Conservation (phyloP, 805 yeast genomes). For the Diddensiella santjacobensis region DNA sequence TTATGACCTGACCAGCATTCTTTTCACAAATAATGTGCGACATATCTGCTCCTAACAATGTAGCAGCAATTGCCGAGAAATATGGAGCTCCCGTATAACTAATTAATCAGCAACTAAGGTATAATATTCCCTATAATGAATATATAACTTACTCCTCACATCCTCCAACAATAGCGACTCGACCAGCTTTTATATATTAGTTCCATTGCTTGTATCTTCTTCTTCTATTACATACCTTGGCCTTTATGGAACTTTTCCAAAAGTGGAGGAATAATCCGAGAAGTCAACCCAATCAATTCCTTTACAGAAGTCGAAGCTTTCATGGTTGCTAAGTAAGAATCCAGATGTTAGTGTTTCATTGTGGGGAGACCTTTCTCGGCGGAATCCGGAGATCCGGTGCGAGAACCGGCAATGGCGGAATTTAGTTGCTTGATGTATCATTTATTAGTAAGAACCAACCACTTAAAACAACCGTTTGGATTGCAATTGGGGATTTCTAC, state of each 20-base stretch:
- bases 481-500: too few relatives aligned
- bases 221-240: constrained; percentile 47
- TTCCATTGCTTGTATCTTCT: not conserved
- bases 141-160: constrained; percentile 60
- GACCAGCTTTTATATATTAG: constrained; percentile 50
- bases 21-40: constrained; percentile 85
- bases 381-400: too few relatives aligned
- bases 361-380: too few relatives aligned
- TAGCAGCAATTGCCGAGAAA: constrained; percentile 82
- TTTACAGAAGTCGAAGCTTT: constrained; percentile 1
- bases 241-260: constrained; percentile 76
- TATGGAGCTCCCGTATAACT: constrained; percentile 94
- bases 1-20: constrained; percentile 74
- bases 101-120: constrained; percentile 14
- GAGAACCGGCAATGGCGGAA: too few relatives aligned
- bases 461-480: too few relatives aligned
- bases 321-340: too few relatives aligned
- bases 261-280: constrained; percentile 70
- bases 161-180: constrained; percentile 86
- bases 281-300: constrained; percentile 42
- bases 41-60: constrained; percentile 82
- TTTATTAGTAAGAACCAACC: too few relatives aligned
- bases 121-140: not conserved
- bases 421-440: too few relatives aligned
- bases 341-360: too few relatives aligned